Conservation (phyloP, 1,284 basidiomycete species). For the Naganishia albida region DNA sequence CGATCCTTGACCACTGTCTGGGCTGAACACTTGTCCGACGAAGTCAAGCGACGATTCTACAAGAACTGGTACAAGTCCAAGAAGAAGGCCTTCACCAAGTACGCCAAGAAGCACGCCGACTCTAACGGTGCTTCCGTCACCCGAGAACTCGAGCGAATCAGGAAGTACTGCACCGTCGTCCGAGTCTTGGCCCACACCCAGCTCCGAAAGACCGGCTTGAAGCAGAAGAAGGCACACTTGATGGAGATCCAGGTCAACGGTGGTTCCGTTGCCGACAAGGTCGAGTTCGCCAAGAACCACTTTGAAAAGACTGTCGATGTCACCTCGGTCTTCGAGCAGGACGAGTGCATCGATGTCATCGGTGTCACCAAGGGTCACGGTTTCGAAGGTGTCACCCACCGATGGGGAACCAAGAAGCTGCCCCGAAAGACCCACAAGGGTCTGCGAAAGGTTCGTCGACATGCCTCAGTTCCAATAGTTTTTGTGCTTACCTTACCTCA, state of each 20-base stretch:
- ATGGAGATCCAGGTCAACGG: conserved; percentile 99
- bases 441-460: conserved; percentile 71
- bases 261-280: conserved; percentile 95
- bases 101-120: conserved; percentile 99
- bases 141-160: conserved; percentile 98
- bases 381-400: conserved; percentile 98
- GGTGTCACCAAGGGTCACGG: conserved; percentile 99
- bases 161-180: conserved; percentile 99
- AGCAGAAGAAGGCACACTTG: conserved; percentile 99
- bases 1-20: conserved; percentile 74
- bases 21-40: conserved; percentile 69
- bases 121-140: conserved; percentile 87
- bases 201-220: conserved; percentile 95
- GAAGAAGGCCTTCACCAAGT: conserved; percentile 98
- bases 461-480: not conserved
- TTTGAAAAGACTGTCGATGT: conserved; percentile 98
- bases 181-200: conserved; percentile 99
- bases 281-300: conserved; percentile 89
- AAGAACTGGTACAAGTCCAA: conserved; percentile 99
- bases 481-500: conserved; percentile 35
- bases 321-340: conserved; percentile 85
- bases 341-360: conserved; percentile 96
- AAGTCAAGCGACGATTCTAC: conserved; percentile 99
- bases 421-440: conserved; percentile 99
- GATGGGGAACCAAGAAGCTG: conserved; percentile 99